Evolutionary conservation across 2,329 filamentous ascomycete genomes (phyloP), one percentile per base, ranked within the genome.

Genomic region (Diplodia seriata): DNA sequence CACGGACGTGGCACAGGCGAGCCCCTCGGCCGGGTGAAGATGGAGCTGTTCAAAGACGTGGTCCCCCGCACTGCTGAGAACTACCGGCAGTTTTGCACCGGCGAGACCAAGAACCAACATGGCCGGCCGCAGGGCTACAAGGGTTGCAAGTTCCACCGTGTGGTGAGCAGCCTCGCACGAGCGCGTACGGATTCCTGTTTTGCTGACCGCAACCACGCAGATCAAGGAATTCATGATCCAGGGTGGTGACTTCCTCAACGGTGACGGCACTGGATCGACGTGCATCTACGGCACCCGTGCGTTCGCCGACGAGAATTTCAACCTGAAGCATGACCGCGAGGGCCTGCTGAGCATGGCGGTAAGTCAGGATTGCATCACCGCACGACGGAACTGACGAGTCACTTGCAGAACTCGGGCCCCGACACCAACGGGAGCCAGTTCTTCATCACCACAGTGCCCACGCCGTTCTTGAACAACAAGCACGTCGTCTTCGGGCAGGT

Each of bases 161-260:
- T 98, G 74, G 93, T 96, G 81, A 74, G 90, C 40, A 36, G n/a
- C 38, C 53, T 57, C 57, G 33, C 54, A 53, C 31, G 66, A 29
- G 38, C 38, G 47, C 51, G 26, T 61, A 5, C 43, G 43, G 6
- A 14, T 33, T 49, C 54, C 51, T 63, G 20, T 49, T 54, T 55
- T 50, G 65, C 65, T 65, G 36, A 70, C 36, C 51, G 59, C 43
- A 55, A 33, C 40, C 14, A 9, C 31, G 9, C 68, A 96, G 92
- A 97, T 97, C 78, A 92, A 91, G 81, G 91, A 92, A 75, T 97
- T 98, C 82, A 98, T 98, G 94, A 91, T 95, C 75, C 95, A 99
- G 80, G 94, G 94, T 55, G 95, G 95, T 66, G 95, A 99, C 80
- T 98, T 98, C 79, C 83, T 97, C 53, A 93, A 97, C 74, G 92